Evolutionary conservation across 2,329 filamentous ascomycete genomes (phyloP).

Genomic region (Fusarium mangiferae): DNA sequence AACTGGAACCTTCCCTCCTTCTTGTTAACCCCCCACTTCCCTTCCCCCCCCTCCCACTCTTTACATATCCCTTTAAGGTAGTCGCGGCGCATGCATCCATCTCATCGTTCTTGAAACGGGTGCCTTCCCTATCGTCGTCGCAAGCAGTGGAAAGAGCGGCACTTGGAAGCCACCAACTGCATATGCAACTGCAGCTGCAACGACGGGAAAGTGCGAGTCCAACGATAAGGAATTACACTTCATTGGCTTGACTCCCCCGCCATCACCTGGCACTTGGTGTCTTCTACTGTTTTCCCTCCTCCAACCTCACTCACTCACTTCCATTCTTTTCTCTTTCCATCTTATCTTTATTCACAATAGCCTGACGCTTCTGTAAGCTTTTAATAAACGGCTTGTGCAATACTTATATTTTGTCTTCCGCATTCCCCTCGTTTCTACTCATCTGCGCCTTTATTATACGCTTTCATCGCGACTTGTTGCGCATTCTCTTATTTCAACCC

Average conservation of each 20-base stretch:
- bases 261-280: slow-evolving; percentile 8
- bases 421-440: slow-evolving; percentile 1
- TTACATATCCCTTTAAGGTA: slow-evolving; percentile 8
- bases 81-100: background rate
- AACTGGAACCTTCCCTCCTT: slow-evolving; percentile 36
- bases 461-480: slow-evolving; percentile 7
- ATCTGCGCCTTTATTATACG: background rate
- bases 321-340: background rate
- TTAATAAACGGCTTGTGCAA: slow-evolving; percentile 21
- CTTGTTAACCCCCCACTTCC: slow-evolving; percentile 9
- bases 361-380: slow-evolving; percentile 11
- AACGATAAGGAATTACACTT: slow-evolving; percentile 34
- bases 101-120: background rate
- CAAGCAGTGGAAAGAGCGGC: slow-evolving; percentile 25
- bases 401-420: background rate
- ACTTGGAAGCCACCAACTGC: slow-evolving; percentile 1
- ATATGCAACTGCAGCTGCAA: slow-evolving; percentile 3
- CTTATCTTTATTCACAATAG: slow-evolving; percentile 9
- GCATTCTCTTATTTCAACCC: slow-evolving; percentile 27
- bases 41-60: background rate
- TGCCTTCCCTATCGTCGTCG: slow-evolving; percentile 17
- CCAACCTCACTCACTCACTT: slow-evolving; percentile 18
- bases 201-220: slow-evolving; percentile 3
- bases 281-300: slow-evolving; percentile 14
- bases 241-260: slow-evolving; percentile 25